Percentiles rank a stretch among this genome's conserved stretches.
Evolutionary conservation across 2,329 filamentous ascomycete genomes (phyloP).

Genomic region (Xylariaceae sp.): DNA sequence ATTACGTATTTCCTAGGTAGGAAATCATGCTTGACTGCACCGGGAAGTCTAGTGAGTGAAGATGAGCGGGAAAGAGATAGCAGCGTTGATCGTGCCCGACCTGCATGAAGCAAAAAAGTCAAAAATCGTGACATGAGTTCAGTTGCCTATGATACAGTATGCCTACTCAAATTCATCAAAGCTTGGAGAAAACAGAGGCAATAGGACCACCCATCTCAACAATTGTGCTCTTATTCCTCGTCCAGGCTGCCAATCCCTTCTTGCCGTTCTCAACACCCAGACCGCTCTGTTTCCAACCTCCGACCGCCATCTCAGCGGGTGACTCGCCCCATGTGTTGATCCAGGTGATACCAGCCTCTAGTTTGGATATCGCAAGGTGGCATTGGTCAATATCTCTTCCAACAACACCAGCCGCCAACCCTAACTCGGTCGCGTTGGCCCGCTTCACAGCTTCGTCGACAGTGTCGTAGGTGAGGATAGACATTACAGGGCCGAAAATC

Average conservation of each 20-base stretch:
- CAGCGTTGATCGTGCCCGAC: too few species aligned
- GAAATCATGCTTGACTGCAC: too few species aligned
- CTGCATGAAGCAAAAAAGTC: not conserved
- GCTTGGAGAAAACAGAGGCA: constrained; percentile 69
- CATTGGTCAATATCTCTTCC: constrained; percentile 70
- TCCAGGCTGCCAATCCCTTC: constrained; percentile 75
- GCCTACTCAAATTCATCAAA: constrained; percentile 39
- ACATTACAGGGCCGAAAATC: constrained; percentile 87
- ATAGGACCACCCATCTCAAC: constrained; percentile 74
- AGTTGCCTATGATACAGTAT: not conserved
- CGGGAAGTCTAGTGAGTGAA: too few species aligned
- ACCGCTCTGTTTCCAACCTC: constrained; percentile 88
- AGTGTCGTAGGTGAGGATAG: constrained; percentile 68
- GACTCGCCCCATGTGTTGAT: constrained; percentile 92
- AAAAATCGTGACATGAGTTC: not conserved
- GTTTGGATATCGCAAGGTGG: constrained; percentile 64
- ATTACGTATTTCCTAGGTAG: not conserved
- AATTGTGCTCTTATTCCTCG: constrained; percentile 81
- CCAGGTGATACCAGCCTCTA: constrained; percentile 87
- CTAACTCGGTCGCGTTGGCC: constrained; percentile 73
- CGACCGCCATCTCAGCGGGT: constrained; percentile 87
- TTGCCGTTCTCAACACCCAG: constrained; percentile 83
- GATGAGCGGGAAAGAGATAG: too few species aligned
- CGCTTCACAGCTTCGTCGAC: constrained; percentile 66
- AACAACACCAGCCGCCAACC: constrained; percentile 81